phyloP scores from a whole-genome alignment of 306 rosid genomes.

The Oemleria cerasiformis region DNA sequence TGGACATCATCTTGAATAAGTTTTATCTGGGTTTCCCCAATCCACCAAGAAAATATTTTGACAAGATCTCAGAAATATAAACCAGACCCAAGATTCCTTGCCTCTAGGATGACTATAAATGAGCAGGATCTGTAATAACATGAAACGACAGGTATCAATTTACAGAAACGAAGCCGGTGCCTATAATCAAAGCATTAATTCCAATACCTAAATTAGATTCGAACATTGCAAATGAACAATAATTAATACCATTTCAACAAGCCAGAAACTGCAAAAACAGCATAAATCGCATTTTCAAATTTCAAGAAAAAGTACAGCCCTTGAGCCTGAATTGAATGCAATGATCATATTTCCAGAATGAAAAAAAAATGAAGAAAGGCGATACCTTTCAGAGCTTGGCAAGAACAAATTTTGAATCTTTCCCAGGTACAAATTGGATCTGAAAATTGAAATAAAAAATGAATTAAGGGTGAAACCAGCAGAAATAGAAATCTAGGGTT shows the following conservation, averaged over 20 bases:
- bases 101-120: conserved; percentile 24
- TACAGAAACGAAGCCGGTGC: conserved; percentile 6
- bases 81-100: conserved; percentile 23
- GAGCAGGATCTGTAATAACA: conserved; percentile 35
- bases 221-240: conserved; percentile 8
- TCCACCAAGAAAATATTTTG: conserved; percentile 14
- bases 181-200: conserved; percentile 22
- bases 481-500: conserved; percentile 48
- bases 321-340: conserved; percentile 10
- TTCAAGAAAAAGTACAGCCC: background rate
- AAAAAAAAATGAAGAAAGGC: background rate
- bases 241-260: background rate
- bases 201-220: conserved; percentile 19
- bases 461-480: background rate
- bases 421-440: conserved; percentile 25
- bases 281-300: background rate
- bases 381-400: conserved; percentile 17
- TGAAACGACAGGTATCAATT: conserved; percentile 17
- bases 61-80: conserved; percentile 29
- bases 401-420: conserved; percentile 25
- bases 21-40: conserved; percentile 12
- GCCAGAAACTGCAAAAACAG: background rate
- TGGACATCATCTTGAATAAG: conserved; percentile 48
- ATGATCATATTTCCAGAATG: conserved; percentile 4
- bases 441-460: conserved; percentile 11